Conservation (phyloP, 257 asterid species). For the Jacaranda copaia region DNA sequence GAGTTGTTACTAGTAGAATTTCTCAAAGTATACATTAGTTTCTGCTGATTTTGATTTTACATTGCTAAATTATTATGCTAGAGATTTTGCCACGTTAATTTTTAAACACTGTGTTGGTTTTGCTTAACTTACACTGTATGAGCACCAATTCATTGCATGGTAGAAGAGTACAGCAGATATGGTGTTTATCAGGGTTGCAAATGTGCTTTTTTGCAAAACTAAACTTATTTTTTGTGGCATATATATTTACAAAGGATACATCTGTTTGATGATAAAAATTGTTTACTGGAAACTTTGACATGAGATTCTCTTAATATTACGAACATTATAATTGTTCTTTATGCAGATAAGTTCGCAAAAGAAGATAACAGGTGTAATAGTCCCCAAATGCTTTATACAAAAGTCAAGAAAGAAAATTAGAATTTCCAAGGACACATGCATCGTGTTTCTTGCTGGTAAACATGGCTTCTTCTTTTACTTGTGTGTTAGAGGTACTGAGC, state of each 20-base stretch:
- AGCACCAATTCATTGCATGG: conserved; percentile 2
- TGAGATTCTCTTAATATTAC: conserved; percentile 12
- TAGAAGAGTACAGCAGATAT: conserved; percentile 9
- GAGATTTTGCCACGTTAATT: not conserved
- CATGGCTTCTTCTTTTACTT: conserved; percentile 19
- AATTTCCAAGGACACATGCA: conserved; percentile 82
- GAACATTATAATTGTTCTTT: conserved; percentile 25
- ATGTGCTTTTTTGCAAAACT: not conserved
- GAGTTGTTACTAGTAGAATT: too few relatives aligned
- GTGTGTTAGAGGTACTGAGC: not conserved
- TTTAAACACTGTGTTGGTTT: not conserved
- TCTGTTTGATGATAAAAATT: not conserved
- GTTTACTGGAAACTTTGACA: not conserved
- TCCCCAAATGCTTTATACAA: conserved; percentile 86
- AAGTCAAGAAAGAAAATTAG: conserved; percentile 78
- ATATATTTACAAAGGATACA: conserved; percentile 1
- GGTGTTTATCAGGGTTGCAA: conserved; percentile 22
- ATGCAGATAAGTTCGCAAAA: conserved; percentile 80
- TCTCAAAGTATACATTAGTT: too few relatives aligned
- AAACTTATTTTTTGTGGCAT: not conserved
- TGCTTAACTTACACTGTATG: not conserved
- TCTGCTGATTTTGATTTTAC: too few relatives aligned
- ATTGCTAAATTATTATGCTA: not conserved
- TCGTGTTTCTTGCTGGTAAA: conserved; percentile 57
- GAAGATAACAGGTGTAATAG: conserved; percentile 87